Conservation (phyloP, 371 early-diverging fungal species). For the Mucor plumbeus region DNA sequence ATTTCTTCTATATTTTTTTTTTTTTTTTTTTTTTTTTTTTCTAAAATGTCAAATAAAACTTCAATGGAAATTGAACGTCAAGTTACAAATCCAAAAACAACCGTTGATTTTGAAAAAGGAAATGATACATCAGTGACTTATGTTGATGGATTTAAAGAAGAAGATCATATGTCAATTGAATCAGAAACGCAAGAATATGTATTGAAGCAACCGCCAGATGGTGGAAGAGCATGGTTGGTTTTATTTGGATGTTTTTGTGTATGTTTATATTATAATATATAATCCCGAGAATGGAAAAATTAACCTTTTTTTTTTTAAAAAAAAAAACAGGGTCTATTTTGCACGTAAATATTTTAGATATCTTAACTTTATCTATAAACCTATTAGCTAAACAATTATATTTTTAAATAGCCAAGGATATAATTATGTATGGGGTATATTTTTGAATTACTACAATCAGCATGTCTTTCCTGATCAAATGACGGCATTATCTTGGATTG, state of each 20-base stretch:
- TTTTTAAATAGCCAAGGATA: constrained; percentile 38
- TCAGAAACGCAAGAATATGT: constrained; percentile 8
- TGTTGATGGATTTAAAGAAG: constrained; percentile 15
- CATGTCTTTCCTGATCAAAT: constrained; percentile 38
- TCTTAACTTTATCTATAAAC: constrained; percentile 2
- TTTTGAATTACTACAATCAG: constrained; percentile 42
- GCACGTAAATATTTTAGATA: constrained; percentile 34
- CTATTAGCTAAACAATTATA: neutral
- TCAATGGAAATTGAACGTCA: constrained; percentile 4
- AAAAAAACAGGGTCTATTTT: constrained; percentile 44
- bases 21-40: no score
- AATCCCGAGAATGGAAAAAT: neutral
- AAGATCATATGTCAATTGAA: constrained; percentile 10
- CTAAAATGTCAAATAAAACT: neutral
- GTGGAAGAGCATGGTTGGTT: constrained; percentile 37
- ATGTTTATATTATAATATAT: constrained; percentile 11
- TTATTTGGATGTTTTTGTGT: constrained; percentile 41
- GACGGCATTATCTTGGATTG: constrained; percentile 50
- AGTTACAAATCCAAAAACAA: neutral
- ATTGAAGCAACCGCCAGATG: constrained; percentile 28
- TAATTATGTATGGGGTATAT: constrained; percentile 46
- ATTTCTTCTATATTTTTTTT: no score
- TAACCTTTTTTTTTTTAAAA: neutral
- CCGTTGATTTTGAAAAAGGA: neutral
- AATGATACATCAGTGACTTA: neutral